phyloP scores from a whole-genome alignment of 1,284 basidiomycete species.

The Cutaneotrichosporon mucoides region DNA sequence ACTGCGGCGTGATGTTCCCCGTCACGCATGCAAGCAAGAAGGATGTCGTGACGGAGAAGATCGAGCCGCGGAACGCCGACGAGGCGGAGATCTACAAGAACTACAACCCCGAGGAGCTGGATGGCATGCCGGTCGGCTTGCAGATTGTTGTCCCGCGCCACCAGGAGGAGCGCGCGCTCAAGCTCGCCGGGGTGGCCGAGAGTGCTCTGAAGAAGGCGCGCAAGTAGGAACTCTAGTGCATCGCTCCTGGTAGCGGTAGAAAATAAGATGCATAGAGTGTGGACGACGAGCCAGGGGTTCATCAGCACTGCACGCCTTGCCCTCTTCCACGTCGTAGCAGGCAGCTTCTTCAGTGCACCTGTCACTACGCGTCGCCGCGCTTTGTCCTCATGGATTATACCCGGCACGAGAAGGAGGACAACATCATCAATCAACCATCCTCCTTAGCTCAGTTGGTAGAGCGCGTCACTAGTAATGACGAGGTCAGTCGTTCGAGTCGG shows the following conservation, averaged over 20 bases:
- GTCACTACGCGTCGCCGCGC: too few species aligned
- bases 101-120: constrained; percentile 56
- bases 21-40: constrained; percentile 54
- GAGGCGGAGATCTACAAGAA: constrained; percentile 49
- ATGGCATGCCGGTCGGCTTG: constrained; percentile 59
- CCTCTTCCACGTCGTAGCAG: too few species aligned
- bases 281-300: too few species aligned
- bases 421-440: neutral
- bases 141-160: constrained; percentile 63
- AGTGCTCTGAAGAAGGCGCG: constrained; percentile 43
- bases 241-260: too few species aligned
- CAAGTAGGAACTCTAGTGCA: neutral
- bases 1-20: constrained; percentile 60
- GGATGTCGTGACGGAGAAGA: constrained; percentile 35
- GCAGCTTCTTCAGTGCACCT: too few species aligned
- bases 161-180: constrained; percentile 46
- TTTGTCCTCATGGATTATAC: too few species aligned
- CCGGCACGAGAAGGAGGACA: neutral
- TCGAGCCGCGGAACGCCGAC: constrained; percentile 51
- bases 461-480: constrained; percentile 37
- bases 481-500: constrained; percentile 11
- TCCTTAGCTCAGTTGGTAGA: constrained; percentile 40
- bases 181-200: constrained; percentile 19
- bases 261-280: too few species aligned
- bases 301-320: too few species aligned